phyloP scores from a whole-genome alignment of 1,284 basidiomycete genomes.

The Leccinum pachyderme region DNA sequence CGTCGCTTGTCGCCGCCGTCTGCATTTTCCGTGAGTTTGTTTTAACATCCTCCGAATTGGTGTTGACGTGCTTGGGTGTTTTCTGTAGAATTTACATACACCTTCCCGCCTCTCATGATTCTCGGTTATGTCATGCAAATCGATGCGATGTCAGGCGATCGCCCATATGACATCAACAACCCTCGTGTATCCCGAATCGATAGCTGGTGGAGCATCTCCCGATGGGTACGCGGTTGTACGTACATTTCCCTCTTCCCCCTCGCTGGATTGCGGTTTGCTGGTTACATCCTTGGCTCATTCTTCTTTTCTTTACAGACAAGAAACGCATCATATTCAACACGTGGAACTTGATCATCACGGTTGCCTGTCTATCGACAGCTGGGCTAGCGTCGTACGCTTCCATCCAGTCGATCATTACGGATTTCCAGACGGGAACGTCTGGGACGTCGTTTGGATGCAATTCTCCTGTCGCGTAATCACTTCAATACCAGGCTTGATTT shows the following conservation, averaged over 20 bases:
- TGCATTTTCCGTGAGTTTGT: slow-evolving; percentile 48
- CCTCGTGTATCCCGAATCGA: slow-evolving; percentile 27
- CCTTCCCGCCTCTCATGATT: slow-evolving; percentile 57
- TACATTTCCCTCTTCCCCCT: neutral
- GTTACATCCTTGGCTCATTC: neutral
- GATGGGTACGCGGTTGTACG: slow-evolving; percentile 33
- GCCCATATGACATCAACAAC: slow-evolving; percentile 35
- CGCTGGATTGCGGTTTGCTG: neutral
- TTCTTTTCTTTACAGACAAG: slow-evolving; percentile 14
- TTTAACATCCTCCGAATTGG: neutral
- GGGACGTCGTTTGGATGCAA: slow-evolving; percentile 29
- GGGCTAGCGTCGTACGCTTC: slow-evolving; percentile 34
- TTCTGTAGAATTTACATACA: slow-evolving; percentile 51
- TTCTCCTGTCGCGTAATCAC: slow-evolving; percentile 24
- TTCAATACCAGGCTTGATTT: neutral
- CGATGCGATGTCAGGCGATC: slow-evolving; percentile 43
- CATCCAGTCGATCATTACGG: slow-evolving; percentile 21
- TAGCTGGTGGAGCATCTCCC: slow-evolving; percentile 20
- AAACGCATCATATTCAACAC: slow-evolving; percentile 29
- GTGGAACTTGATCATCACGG: slow-evolving; percentile 33
- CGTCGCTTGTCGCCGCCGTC: slow-evolving; percentile 53
- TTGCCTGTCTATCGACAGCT: slow-evolving; percentile 37
- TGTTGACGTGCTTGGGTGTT: neutral
- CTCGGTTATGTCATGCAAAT: slow-evolving; percentile 48
- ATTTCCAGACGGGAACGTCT: slow-evolving; percentile 21